Base-by-base conservation (phyloP, 441 rosid species). In the Flueggea neowawraea region DNA sequence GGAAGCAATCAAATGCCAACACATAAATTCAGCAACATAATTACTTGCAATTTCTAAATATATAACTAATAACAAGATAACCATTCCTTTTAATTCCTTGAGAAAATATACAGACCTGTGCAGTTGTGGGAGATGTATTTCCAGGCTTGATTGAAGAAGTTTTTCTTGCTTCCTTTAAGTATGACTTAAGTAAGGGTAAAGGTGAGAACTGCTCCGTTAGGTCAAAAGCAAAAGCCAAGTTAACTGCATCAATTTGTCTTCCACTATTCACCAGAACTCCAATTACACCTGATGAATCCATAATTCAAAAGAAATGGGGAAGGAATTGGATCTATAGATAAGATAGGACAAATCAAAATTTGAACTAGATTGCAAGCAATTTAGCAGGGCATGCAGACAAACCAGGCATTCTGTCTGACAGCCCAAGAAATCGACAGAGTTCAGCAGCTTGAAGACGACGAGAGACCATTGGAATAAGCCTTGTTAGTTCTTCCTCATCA, bases 361-460 rank as follows among this genome's bases (percentile, higher is more conserved):
- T 1, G 4, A 4, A 47, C 50, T 2, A 4, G 50, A 47, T 47
- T 47, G 14, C 14, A 47, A 11, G 9, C 50, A 47, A 11, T 10
- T 60, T 16, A 12, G 22, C 10, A 52, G 43, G 36, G 43, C 43
- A 50, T 11, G 31, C 39, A 53, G 15, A 69, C 84, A 73, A 72
- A 95, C 99, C 99, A 87, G 95, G 90, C 94, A 95, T 95, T 73
- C 85, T 87, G 31, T 83, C 89, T 41, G 97, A 74, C 71, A 95
- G 74, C 61, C 96, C 91, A 70, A 95, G 98, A 57, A 85, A 78
- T 44, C 89, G 96, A 72, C 88, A 95, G n/a, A 95, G 83, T 72
- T 86, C 97, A 73, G 98, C 96, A 31, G 95, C 87, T 78, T 95
- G 99, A 51, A 90, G 97, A 58, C 99, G 96, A 66, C 97, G 97